A percentile compares a stretch with the other conserved stretches of the same genome.
Evolutionary conservation across 192 early-diverging fungal genomes (phyloP).

Genomic region (Podila epigama): DNA sequence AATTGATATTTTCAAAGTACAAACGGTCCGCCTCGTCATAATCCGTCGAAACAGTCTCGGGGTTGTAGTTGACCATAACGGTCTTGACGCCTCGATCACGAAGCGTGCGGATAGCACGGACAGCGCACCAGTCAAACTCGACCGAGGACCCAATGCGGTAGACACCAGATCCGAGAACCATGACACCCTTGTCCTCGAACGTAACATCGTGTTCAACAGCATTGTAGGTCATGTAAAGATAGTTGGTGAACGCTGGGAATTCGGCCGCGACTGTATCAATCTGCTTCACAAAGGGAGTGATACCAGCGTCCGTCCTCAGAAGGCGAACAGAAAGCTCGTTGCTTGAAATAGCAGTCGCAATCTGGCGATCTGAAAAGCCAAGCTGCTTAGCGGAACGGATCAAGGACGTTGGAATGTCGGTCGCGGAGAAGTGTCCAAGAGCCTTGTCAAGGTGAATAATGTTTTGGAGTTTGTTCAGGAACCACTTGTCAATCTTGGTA

Average conservation of each 20-base stretch:
- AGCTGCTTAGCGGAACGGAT: slow-evolving; percentile 88
- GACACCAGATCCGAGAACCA: slow-evolving; percentile 97
- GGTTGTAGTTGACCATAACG: slow-evolving; percentile 99
- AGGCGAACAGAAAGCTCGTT: slow-evolving; percentile 90
- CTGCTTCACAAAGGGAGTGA: slow-evolving; percentile 96
- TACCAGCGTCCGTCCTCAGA: slow-evolving; percentile 76
- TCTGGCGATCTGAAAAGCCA: slow-evolving; percentile 95
- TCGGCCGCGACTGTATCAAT: slow-evolving; percentile 99
- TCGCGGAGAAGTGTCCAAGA: slow-evolving; percentile 65
- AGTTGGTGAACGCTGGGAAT: slow-evolving; percentile 98
- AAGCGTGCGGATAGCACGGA: slow-evolving; percentile 93
- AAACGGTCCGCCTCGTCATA: slow-evolving; percentile 98
- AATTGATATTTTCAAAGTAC: slow-evolving; percentile 95
- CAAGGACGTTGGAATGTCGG: slow-evolving; percentile 62
- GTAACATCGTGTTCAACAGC: slow-evolving; percentile 89
- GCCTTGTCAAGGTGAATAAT: slow-evolving; percentile 83
- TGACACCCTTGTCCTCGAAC: slow-evolving; percentile 94
- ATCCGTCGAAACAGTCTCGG: slow-evolving; percentile 99
- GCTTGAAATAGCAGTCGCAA: slow-evolving; percentile 71
- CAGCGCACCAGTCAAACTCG: slow-evolving; percentile 99
- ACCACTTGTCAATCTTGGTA: slow-evolving; percentile 96
- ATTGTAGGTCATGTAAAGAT: slow-evolving; percentile 98
- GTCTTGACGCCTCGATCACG: slow-evolving; percentile 89
- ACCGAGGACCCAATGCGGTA: slow-evolving; percentile 98
- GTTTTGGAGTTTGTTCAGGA: slow-evolving; percentile 90